These are phyloP conservation scores for Medicago lupulina DNA, from an alignment of 306 rosid genomes.

Conservation along the genomic window DNA sequence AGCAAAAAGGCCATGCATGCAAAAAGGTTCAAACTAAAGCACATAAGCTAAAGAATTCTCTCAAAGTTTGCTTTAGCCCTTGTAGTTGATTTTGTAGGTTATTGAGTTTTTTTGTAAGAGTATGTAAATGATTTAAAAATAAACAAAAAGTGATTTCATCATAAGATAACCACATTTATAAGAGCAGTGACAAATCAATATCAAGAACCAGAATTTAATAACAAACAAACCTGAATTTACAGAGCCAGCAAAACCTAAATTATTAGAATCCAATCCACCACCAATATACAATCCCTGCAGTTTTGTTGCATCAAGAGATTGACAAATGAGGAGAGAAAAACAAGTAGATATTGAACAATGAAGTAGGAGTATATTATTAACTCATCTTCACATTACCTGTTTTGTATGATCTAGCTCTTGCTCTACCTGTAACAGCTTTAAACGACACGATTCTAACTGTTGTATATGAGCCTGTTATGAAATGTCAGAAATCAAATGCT, in stretches of 20 bases:
- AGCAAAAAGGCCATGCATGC: too few species aligned
- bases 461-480: conserved; percentile 78
- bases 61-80: too few species aligned
- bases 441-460: conserved; percentile 89
- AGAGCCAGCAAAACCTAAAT: conserved; percentile 62
- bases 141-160: neutral
- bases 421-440: conserved; percentile 78
- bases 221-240: conserved; percentile 69
- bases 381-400: conserved; percentile 56
- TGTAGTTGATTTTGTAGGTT: too few species aligned
- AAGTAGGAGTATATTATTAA: neutral
- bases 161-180: conserved; percentile 15
- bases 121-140: too few species aligned
- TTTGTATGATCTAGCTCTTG: conserved; percentile 76
- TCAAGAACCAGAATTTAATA: conserved; percentile 33
- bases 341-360: conserved; percentile 22
- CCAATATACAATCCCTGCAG: conserved; percentile 73
- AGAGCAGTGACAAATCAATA: conserved; percentile 22
- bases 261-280: conserved; percentile 58
- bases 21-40: too few species aligned
- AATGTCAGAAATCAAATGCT: conserved; percentile 47
- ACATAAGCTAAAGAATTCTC: too few species aligned
- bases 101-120: too few species aligned
- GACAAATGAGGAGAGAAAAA: neutral
- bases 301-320: conserved; percentile 38